Conservation (phyloP, 1,284 basidiomycete genomes). For the Tylopilus sp. region DNA sequence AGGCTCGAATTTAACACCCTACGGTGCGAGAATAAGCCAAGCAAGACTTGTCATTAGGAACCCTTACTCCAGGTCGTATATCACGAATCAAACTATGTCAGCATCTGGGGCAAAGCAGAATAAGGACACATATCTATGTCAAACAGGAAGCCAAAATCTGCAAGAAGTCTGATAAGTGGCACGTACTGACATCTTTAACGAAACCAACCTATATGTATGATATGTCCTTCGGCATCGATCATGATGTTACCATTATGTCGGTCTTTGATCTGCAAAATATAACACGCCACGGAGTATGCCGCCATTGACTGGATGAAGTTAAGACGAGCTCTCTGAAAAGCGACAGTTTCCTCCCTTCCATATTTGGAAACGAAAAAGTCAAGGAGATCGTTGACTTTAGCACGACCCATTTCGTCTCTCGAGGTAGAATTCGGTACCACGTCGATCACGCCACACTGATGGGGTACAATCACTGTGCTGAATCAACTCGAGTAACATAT, state of each 20-base stretch:
- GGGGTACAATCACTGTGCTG: neutral
- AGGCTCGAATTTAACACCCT: slow-evolving; percentile 97
- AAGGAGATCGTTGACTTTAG: slow-evolving; percentile 94
- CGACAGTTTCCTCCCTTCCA: slow-evolving; percentile 81
- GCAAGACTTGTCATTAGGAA: neutral
- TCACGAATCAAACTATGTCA: slow-evolving; percentile 20
- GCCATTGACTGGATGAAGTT: slow-evolving; percentile 99
- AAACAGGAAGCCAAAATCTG: slow-evolving; percentile 97
- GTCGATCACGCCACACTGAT: slow-evolving; percentile 94
- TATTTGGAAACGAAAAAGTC: slow-evolving; percentile 96
- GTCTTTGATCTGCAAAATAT: slow-evolving; percentile 96
- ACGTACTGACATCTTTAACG: neutral
- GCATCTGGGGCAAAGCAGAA: slow-evolving; percentile 16
- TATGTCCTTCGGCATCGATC: slow-evolving; percentile 96
- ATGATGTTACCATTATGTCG: slow-evolving; percentile 99
- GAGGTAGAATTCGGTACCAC: slow-evolving; percentile 98
- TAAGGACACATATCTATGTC: slow-evolving; percentile 81
- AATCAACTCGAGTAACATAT: slow-evolving; percentile 1
- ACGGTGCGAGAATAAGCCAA: slow-evolving; percentile 12
- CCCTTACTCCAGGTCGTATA: slow-evolving; percentile 62
- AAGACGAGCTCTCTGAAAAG: slow-evolving; percentile 89
- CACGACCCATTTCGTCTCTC: slow-evolving; percentile 98
- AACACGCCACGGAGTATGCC: slow-evolving; percentile 97
- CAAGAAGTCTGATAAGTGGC: slow-evolving; percentile 4
- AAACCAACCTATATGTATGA: slow-evolving; percentile 82